phyloP scores from a whole-genome alignment of 495 filamentous ascomycete species.

The Hypomontagnella monticulosa region DNA sequence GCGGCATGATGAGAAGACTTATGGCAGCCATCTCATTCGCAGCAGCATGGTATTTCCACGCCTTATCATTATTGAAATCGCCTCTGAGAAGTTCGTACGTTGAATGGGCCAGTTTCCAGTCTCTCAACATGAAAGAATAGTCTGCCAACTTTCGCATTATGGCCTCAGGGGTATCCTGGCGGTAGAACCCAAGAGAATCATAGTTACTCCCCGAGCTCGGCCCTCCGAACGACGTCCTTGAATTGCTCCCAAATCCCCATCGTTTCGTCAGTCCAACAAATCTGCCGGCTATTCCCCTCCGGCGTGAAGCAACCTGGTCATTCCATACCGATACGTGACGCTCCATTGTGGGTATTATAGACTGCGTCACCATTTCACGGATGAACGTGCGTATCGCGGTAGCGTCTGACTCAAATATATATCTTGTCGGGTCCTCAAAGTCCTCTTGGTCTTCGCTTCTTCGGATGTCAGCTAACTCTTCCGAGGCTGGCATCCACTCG shows the following conservation, averaged over 20 bases:
- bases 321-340: constrained; percentile 91
- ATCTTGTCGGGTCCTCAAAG: constrained; percentile 74
- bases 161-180: constrained; percentile 84
- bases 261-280: constrained; percentile 92
- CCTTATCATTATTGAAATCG: constrained; percentile 94
- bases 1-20: constrained; percentile 77
- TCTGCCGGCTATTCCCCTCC: constrained; percentile 85
- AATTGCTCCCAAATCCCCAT: constrained; percentile 76
- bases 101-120: constrained; percentile 90
- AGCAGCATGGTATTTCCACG: constrained; percentile 93
- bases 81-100: constrained; percentile 88
- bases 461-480: constrained; percentile 79
- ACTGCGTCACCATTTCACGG: constrained; percentile 92
- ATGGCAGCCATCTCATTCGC: constrained; percentile 93
- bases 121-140: constrained; percentile 94
- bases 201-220: constrained; percentile 72
- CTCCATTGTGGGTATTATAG: constrained; percentile 94
- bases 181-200: constrained; percentile 82
- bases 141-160: constrained; percentile 93
- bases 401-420: constrained; percentile 90
- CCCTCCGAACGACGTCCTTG: constrained; percentile 54
- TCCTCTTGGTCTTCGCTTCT: constrained; percentile 67
- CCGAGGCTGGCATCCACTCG: constrained; percentile 89
- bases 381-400: constrained; percentile 87
- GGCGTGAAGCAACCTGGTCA: constrained; percentile 91